Base-by-base conservation (phyloP, 164 flowering plant genomes). In the Annona squamosa region DNA sequence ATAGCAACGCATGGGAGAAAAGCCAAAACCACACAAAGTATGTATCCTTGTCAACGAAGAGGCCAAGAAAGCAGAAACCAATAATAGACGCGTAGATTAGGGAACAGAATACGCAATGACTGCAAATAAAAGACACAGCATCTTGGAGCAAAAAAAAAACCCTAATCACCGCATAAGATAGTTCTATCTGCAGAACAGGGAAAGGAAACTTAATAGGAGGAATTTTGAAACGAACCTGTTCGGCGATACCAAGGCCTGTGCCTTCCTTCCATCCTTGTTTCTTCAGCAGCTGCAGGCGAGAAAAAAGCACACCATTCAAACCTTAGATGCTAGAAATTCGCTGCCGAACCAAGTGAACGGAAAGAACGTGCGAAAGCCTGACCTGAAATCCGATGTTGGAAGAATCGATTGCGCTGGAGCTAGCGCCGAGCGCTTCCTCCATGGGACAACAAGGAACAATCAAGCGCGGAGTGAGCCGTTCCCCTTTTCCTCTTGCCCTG, bases 181-280 rank as follows among this genome's bases (percentile, higher is more conserved):
- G 26, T 12, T 16, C 10, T 2, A 45, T 47, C n/a, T 19, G 48
- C n/a, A 46, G 26, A 19, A n/a, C 3, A 48, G 16, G 12, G 37
- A 26, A 26, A 65, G 41, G 44, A 17, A 12, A 48, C 56, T 4
- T 4, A 46, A 45, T 17, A 3, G 18, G 41, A 68, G 18, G 26
- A 0, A 68, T 46, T 37, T 16, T 16, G 59, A 52, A 37, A 48
- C 48, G 4, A 26, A 90, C 97, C 91, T 92, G 97, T 77, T 90
- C 85, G 26, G 86, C 77, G 67, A 81, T 72, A 9, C 97, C 97
- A 74, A 92, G 96, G 44, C 97, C 96, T 7, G 91, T 88, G 9
- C 96, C 96, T 84, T 92, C 97, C 75, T 83, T 86, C 97, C 97
- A 92, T 5, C 97, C 97, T 41, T 86, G 89, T 81, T 86, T 92